Base-by-base conservation (phyloP, 2,329 filamentous ascomycete species). In the Sporothrix curviconia region DNA sequence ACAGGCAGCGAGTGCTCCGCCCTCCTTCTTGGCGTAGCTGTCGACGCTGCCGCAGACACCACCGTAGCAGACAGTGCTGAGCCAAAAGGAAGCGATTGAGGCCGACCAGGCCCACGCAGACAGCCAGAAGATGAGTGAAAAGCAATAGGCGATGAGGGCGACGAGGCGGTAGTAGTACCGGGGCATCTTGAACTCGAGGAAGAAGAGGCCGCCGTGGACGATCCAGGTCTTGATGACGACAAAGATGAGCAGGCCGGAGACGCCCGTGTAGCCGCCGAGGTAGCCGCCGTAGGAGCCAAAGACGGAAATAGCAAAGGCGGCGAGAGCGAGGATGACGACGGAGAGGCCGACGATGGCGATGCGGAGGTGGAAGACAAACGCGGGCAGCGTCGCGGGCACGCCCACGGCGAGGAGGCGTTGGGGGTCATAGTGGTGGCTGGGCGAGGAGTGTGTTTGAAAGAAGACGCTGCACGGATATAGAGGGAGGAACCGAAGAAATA, bases 211-310 rank as follows among this genome's bases (percentile, higher is more conserved):
- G 51, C 74, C 75, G 42, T 75, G 70, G 60, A 76, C 61, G 59
- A 76, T 62, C 66, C 69, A 72, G 32, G 72, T 75, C 59, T 70
- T 68, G 64, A 76, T 69, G 52, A 67, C 28, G 36, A 76, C 71
- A 58, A 78, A 79, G 60, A 77, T 72, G 43, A 77, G 66, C 60
- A 79, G 76, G 36, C 71, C 73, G 2, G 70, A 68, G 4, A 72
- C 69, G 4, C 71, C 71, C 4, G 66, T 63, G 57, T 59, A 56
- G 56, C 65, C 65, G 17, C 34, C 56, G 56, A 67, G 64, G 46
- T 65, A 66, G 37, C 58, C 52, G 2, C 57, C 62, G 15, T 60
- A 54, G 15, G 60, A 58, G 15, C 64, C 63, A 15, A 69, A 69
- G 14, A 76, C 59, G 2, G 72, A 71, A 14, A 74, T 49, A 11